Conservation (phyloP, 768 basidiomycete species). For the Amanita subjunquillea region DNA sequence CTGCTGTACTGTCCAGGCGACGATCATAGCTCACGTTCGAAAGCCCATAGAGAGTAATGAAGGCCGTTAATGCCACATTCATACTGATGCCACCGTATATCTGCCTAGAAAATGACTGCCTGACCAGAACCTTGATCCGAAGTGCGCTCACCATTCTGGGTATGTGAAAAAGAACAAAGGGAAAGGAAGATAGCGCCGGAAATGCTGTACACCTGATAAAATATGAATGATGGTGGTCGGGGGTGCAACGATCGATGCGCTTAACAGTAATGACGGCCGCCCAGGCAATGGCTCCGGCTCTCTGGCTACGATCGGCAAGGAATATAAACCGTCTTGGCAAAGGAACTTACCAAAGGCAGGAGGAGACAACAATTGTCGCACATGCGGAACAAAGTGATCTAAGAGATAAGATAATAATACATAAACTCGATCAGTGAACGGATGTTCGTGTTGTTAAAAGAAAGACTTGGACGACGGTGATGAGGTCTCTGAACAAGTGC, state of each 20-base stretch:
- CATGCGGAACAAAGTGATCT: slow-evolving; percentile 26
- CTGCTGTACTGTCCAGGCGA: neutral
- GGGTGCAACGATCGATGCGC: slow-evolving; percentile 9
- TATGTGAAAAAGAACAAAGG: slow-evolving; percentile 55
- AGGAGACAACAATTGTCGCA: slow-evolving; percentile 74
- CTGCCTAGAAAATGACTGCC: slow-evolving; percentile 5
- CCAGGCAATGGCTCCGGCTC: slow-evolving; percentile 67
- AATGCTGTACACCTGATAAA: slow-evolving; percentile 48
- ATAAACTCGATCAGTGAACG: slow-evolving; percentile 3
- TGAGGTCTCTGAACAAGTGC: slow-evolving; percentile 1
- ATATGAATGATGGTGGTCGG: slow-evolving; percentile 1
- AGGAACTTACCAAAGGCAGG: slow-evolving; percentile 52
- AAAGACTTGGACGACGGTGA: neutral
- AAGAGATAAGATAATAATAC: slow-evolving; percentile 14
- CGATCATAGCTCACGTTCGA: slow-evolving; percentile 41
- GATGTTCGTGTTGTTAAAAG: neutral
- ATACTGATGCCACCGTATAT: slow-evolving; percentile 54
- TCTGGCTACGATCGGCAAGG: slow-evolving; percentile 29
- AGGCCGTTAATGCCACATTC: slow-evolving; percentile 37
- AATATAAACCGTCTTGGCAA: slow-evolving; percentile 8
- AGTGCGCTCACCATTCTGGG: slow-evolving; percentile 48
- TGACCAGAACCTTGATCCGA: slow-evolving; percentile 6
- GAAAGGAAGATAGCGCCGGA: slow-evolving; percentile 53
- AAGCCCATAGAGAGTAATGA: slow-evolving; percentile 47
- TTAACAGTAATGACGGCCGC: slow-evolving; percentile 51